These are phyloP conservation scores for Acanthamoeba royreba DNA, from an alignment of 208 protist species.

Conservation along the genomic window DNA sequence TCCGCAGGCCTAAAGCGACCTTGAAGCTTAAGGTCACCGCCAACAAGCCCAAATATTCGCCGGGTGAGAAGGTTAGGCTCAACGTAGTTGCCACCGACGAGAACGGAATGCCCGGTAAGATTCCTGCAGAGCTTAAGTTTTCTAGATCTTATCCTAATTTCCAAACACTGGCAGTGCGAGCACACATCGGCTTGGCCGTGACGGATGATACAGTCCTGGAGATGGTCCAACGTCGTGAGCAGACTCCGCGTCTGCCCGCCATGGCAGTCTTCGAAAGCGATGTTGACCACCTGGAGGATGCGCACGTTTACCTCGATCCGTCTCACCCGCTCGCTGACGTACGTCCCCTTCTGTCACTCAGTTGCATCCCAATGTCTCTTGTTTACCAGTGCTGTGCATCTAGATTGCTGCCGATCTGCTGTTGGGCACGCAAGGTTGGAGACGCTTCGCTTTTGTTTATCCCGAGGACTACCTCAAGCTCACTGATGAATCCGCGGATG, in stretches of 20 bases:
- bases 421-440: slow-evolving; percentile 44
- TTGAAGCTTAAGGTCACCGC: not conserved
- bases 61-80: slow-evolving; percentile 20
- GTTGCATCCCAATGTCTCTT: too few relatives aligned
- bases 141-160: not conserved
- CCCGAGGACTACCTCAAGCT: not conserved
- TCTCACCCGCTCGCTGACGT: not conserved
- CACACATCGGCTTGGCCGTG: not conserved
- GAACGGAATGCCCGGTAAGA: not conserved
- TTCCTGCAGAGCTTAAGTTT: not conserved
- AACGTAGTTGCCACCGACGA: not conserved
- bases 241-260: not conserved
- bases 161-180: too few relatives aligned
- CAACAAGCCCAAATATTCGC: not conserved
- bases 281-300: not conserved
- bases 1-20: not conserved
- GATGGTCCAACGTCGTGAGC: slow-evolving; percentile 4
- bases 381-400: too few relatives aligned
- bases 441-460: slow-evolving; percentile 23
- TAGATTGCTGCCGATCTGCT: not conserved
- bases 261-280: slow-evolving; percentile 34
- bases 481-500: not conserved
- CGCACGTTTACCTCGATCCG: not conserved
- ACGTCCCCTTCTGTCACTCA: too few relatives aligned
- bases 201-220: not conserved